Conservation (phyloP, 108 stramenopile species). For the Pseudonitzschia multiseries region DNA sequence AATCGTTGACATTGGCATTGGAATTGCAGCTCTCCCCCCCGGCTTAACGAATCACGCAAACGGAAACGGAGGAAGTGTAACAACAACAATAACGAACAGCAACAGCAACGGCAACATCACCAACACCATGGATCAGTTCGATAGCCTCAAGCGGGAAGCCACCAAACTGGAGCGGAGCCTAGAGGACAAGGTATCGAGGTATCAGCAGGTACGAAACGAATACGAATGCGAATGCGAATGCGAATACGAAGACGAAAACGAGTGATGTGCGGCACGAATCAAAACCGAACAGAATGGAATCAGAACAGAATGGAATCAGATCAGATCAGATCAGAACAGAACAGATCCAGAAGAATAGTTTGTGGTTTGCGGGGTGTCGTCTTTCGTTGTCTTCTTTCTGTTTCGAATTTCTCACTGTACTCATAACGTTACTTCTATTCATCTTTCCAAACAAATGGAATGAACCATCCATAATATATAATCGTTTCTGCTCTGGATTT, state of each 20-base stretch:
- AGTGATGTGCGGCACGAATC: too few relatives aligned
- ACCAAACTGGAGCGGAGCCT: conserved; percentile 75
- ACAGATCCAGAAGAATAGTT: too few relatives aligned
- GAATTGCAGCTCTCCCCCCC: neutral
- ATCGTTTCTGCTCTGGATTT: too few relatives aligned
- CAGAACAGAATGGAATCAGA: conserved; percentile 48
- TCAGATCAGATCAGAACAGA: conserved; percentile 48
- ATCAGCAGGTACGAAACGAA: conserved; percentile 66
- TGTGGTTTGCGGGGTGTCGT: too few relatives aligned
- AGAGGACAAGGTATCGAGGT: conserved; percentile 78
- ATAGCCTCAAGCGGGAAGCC: conserved; percentile 74
- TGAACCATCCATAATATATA: too few relatives aligned
- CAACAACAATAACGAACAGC: too few relatives aligned
- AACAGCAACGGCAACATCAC: neutral
- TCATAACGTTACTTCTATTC: neutral
- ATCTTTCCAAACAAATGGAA: neutral
- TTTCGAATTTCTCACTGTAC: neutral
- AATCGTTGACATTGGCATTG: neutral
- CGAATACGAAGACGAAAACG: too few relatives aligned
- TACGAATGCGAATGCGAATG: too few relatives aligned
- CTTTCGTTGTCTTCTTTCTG: neutral
- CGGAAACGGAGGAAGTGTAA: neutral
- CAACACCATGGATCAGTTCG: conserved; percentile 57
- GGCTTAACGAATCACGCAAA: too few relatives aligned
- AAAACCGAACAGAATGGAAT: conserved; percentile 1